Conservation (phyloP, 192 early-diverging fungal genomes). For the Allomyces arbusculus region DNA sequence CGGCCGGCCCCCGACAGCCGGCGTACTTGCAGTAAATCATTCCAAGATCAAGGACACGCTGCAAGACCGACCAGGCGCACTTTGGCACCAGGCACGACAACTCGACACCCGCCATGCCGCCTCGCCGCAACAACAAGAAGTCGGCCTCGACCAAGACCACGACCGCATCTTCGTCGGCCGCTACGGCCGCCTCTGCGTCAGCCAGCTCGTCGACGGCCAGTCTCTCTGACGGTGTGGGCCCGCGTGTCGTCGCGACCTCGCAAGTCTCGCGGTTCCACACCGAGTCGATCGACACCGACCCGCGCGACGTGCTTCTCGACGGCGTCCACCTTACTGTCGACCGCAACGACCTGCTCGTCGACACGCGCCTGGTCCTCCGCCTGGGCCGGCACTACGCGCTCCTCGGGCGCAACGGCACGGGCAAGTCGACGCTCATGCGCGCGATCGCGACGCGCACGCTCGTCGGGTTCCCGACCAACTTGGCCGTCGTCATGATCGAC, state of each 20-base stretch:
- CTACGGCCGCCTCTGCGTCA: not conserved
- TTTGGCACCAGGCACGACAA: too few species aligned
- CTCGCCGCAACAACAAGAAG: too few species aligned
- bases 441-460: constrained; percentile 66
- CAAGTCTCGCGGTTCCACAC: not conserved
- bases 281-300: not conserved
- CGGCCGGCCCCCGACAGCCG: too few species aligned
- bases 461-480: constrained; percentile 41
- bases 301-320: not conserved
- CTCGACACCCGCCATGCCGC: too few species aligned
- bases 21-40: too few species aligned
- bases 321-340: not conserved
- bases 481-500: not conserved
- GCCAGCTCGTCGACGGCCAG: not conserved
- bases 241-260: not conserved
- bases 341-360: not conserved
- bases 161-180: not conserved
- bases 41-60: too few species aligned
- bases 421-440: constrained; percentile 70
- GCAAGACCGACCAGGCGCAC: too few species aligned
- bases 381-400: constrained; percentile 69
- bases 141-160: not conserved
- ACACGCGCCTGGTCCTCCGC: constrained; percentile 30
- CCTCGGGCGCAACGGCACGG: constrained; percentile 61
- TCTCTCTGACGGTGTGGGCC: not conserved